A percentile compares a stretch with the other conserved stretches of the same genome.
Evolutionary conservation across 305 asterid genomes (phyloP).

Genomic region (Fraxinus latifolia): DNA sequence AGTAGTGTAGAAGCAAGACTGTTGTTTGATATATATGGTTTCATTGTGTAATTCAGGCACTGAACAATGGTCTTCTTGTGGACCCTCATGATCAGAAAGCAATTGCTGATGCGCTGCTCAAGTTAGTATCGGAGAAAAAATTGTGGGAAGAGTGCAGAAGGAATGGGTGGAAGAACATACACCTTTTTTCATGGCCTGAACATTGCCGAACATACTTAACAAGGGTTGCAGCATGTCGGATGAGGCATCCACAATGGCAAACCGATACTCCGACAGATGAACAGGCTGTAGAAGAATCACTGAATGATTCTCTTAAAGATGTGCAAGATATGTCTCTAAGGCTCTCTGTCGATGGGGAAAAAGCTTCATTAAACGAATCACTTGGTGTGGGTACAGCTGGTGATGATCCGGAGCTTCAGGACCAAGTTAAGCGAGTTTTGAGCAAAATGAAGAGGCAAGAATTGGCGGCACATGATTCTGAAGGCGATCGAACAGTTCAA

Average conservation of each 20-base stretch:
- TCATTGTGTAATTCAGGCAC: slow-evolving; percentile 45
- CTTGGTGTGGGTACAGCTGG: slow-evolving; percentile 33
- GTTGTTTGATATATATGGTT: not conserved
- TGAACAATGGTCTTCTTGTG: slow-evolving; percentile 76
- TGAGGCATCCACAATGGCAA: slow-evolving; percentile 92
- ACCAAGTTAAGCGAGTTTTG: slow-evolving; percentile 65
- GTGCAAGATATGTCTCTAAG: slow-evolving; percentile 69
- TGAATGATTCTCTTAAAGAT: slow-evolving; percentile 75
- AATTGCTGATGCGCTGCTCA: slow-evolving; percentile 77
- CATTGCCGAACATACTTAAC: slow-evolving; percentile 84
- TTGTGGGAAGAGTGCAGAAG: slow-evolving; percentile 78
- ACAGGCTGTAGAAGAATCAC: slow-evolving; percentile 47
- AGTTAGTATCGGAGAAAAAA: slow-evolving; percentile 80
- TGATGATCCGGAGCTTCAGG: slow-evolving; percentile 49
- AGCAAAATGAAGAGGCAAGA: slow-evolving; percentile 60
- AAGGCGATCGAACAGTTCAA: slow-evolving; percentile 37
- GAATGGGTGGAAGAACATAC: slow-evolving; percentile 85
- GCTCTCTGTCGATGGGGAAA: slow-evolving; percentile 82
- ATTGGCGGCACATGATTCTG: slow-evolving; percentile 31
- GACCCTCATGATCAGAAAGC: slow-evolving; percentile 87
- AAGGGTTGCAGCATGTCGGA: slow-evolving; percentile 73
- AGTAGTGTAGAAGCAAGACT: not conserved
- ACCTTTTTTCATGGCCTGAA: slow-evolving; percentile 90
- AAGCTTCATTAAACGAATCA: slow-evolving; percentile 52
- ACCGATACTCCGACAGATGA: slow-evolving; percentile 73